Percentiles rank a stretch among this genome's conserved stretches.
Evolutionary conservation across 2,329 filamentous ascomycete genomes (phyloP).

Genomic region (Scytalidium sp.): DNA sequence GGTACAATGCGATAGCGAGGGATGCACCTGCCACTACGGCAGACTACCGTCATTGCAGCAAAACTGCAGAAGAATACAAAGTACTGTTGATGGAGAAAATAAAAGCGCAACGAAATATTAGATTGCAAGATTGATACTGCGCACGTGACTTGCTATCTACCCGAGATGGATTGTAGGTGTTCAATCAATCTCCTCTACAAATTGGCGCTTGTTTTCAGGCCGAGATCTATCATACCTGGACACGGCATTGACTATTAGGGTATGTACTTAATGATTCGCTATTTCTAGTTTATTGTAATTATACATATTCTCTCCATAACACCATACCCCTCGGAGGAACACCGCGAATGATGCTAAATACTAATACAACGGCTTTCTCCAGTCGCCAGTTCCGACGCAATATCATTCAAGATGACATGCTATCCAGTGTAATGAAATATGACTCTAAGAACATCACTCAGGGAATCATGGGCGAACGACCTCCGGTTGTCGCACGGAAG

Average conservation of each 20-base stretch:
- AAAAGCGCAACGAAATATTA: neutral
- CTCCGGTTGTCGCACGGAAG: conserved; percentile 30
- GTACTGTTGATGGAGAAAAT: neutral
- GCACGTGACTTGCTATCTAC: neutral
- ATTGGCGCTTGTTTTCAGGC: no score
- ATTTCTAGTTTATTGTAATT: neutral
- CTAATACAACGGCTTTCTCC: neutral
- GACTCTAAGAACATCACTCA: neutral
- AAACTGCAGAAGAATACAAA: neutral
- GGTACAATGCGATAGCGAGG: neutral
- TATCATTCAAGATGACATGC: neutral
- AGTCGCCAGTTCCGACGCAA: neutral
- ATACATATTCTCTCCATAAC: neutral
- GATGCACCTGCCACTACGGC: neutral
- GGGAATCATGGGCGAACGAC: conserved; percentile 21
- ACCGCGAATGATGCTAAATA: neutral
- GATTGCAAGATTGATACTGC: neutral
- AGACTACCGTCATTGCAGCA: neutral
- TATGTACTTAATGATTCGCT: no score
- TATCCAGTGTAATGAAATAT: conserved; percentile 1
- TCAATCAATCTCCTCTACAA: no score
- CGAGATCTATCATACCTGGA: no score
- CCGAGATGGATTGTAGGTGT: no score
- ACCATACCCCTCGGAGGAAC: neutral
- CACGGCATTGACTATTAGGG: no score